Conservation (phyloP, 306 rosid species). For the Quercus parvula region DNA sequence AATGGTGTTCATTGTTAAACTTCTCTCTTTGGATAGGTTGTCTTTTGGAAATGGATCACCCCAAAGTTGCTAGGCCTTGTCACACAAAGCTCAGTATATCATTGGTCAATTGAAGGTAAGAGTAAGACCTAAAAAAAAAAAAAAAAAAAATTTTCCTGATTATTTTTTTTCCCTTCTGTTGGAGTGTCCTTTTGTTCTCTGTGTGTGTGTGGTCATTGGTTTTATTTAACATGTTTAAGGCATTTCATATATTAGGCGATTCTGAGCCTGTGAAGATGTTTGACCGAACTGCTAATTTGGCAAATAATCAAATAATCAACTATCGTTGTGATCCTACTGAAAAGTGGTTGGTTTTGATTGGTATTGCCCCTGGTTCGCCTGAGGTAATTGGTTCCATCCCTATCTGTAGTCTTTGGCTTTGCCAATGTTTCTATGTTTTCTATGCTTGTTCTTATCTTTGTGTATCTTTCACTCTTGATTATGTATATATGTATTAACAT, state of each 20-base stretch:
- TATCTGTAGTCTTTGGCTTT: neutral
- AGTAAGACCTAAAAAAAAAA: no score
- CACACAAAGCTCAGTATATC: slow-evolving; percentile 68
- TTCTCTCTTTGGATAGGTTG: slow-evolving; percentile 42
- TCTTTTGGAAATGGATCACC: slow-evolving; percentile 84
- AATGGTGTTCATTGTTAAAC: slow-evolving; percentile 3
- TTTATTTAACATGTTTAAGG: slow-evolving; percentile 9
- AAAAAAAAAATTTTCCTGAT: neutral
- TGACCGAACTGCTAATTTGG: slow-evolving; percentile 69
- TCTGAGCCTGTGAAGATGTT: slow-evolving; percentile 71
- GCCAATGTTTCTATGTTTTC: neutral
- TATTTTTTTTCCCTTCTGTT: neutral
- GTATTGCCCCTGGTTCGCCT: slow-evolving; percentile 76
- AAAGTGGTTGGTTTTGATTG: slow-evolving; percentile 79
- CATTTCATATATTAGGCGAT: slow-evolving; percentile 42
- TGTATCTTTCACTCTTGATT: neutral
- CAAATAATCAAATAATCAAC: slow-evolving; percentile 76
- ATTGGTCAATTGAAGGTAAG: slow-evolving; percentile 77
- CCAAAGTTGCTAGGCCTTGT: slow-evolving; percentile 58
- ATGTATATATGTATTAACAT: neutral
- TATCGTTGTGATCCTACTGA: slow-evolving; percentile 73
- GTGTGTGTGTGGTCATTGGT: neutral
- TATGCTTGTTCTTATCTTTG: slow-evolving; percentile 3
- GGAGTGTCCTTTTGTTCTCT: neutral
- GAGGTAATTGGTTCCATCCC: slow-evolving; percentile 48